Conservation (phyloP, 2,329 filamentous ascomycete species). For the Fusarium sp. region DNA sequence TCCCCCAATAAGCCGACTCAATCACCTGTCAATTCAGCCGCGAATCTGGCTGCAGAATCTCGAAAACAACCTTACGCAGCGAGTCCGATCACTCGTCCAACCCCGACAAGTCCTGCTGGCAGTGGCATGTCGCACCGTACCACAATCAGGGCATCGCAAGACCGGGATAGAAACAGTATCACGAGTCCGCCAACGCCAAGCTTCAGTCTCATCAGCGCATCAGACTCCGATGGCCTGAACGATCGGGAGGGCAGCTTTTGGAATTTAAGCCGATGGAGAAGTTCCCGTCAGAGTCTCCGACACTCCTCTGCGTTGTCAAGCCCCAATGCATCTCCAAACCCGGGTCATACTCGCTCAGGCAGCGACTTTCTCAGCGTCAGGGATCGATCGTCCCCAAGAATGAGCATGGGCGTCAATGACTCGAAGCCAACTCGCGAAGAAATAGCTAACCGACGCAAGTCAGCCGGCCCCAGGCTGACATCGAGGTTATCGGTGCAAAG, state of each 20-base stretch:
- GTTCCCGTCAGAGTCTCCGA: constrained; percentile 52
- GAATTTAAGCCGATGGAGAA: constrained; percentile 67
- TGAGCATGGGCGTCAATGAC: constrained; percentile 48
- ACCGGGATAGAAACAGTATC: constrained; percentile 42
- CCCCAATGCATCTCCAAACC: constrained; percentile 19
- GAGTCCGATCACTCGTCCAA: constrained; percentile 42
- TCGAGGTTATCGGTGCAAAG: constrained; percentile 38
- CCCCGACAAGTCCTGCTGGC: constrained; percentile 54
- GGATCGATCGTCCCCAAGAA: constrained; percentile 47
- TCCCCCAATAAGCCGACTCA: constrained; percentile 62
- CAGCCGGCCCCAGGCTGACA: constrained; percentile 42
- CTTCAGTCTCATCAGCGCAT: constrained; percentile 59
- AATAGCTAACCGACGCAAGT: constrained; percentile 45
- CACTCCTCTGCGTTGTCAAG: constrained; percentile 44
- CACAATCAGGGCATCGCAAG: constrained; percentile 42
- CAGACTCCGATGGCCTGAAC: constrained; percentile 52
- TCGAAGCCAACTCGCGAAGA: constrained; percentile 44
- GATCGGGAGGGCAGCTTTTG: constrained; percentile 64
- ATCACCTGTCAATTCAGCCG: constrained; percentile 51
- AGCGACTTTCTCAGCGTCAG: constrained; percentile 48
- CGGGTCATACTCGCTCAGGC: constrained; percentile 52
- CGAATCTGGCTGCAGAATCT: constrained; percentile 59
- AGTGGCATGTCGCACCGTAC: constrained; percentile 46
- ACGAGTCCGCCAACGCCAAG: constrained; percentile 64
- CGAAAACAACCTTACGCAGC: constrained; percentile 56